Base-by-base conservation (phyloP, 192 early-diverging fungal genomes). In the Entrophospora sp. region DNA sequence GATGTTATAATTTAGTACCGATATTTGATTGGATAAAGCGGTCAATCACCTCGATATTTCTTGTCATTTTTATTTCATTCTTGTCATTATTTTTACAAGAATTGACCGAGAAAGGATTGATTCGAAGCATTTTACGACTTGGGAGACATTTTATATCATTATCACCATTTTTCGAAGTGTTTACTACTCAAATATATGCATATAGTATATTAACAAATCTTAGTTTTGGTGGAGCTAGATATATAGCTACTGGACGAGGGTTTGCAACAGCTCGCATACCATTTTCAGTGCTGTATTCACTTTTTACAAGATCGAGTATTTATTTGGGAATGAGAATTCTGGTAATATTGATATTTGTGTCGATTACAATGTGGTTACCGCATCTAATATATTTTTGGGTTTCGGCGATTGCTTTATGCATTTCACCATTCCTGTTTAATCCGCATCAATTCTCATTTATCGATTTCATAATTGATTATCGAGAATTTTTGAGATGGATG, bases 381-480 rank as follows among this genome's bases (percentile, higher is more conserved):
- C 87, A 88, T 20, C 61, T 91, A 64, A 70, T 85, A 38, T 93
- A 91, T 72, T 89, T 93, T 59, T 91, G 90, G 90, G 80, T 91
- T 25, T 89, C 86, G 25, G 87, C 87, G 40, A 68, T 87, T 28
- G 87, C 90, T 7, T 70, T 93, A 38, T 71, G 86, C 46, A 76
- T 93, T 45, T 87, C 91, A 48, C 90, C 91, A 2, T 93, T 92
- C 69, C 53, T 93, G 37, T 93, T 90, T 73, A 93, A 93, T 61
- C 90, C 89, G n/a, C 89, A 91, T 65, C 91, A 93, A 73, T 92
- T 93, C 55, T 77, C 84, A n/a, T 77, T 91, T 56, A 77, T 77
- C 0, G 87, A 89, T 67, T 92, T 92, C 69, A 76, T 91, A 67
- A 61, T 86, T 6, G 91, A 93, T 68, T 93, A 90, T 70, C 83